These are phyloP conservation scores for Calycina herbarum DNA, from an alignment of 2,329 filamentous ascomycete species.

Conservation along the genomic window DNA sequence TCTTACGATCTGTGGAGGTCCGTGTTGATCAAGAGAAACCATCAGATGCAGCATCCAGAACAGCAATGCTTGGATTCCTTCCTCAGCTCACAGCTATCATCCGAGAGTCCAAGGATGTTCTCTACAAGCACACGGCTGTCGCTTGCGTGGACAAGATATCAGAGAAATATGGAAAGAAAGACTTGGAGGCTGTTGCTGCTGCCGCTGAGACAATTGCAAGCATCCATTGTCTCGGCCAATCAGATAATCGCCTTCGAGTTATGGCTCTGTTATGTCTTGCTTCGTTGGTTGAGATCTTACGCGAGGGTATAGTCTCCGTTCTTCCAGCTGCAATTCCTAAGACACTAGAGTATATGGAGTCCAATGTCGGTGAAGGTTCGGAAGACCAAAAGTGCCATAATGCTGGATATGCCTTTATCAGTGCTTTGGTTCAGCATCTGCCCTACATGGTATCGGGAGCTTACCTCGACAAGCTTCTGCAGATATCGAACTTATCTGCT, in stretches of 20 bases:
- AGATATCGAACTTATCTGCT: slow-evolving; percentile 71
- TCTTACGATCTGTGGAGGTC: slow-evolving; percentile 76
- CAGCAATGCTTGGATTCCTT: slow-evolving; percentile 74
- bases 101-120: slow-evolving; percentile 67
- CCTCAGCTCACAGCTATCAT: slow-evolving; percentile 77
- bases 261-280: slow-evolving; percentile 88
- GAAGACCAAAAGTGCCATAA: slow-evolving; percentile 70
- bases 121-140: slow-evolving; percentile 82
- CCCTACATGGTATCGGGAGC: slow-evolving; percentile 84
- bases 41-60: slow-evolving; percentile 66
- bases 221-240: slow-evolving; percentile 71
- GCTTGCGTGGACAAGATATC: slow-evolving; percentile 89
- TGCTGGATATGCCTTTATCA: slow-evolving; percentile 77
- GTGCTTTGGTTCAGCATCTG: slow-evolving; percentile 75
- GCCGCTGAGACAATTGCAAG: slow-evolving; percentile 78
- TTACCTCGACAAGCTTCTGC: slow-evolving; percentile 71
- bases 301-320: slow-evolving; percentile 81
- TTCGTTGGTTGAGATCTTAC: slow-evolving; percentile 84
- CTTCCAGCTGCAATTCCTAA: slow-evolving; percentile 74
- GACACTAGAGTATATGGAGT: slow-evolving; percentile 68
- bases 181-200: slow-evolving; percentile 71
- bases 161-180: slow-evolving; percentile 94
- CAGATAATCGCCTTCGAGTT: slow-evolving; percentile 70
- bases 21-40: slow-evolving; percentile 74
- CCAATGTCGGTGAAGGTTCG: slow-evolving; percentile 55